Conservation (phyloP, 2,329 filamentous ascomycete species). For the Neonectria neomacrospora region DNA sequence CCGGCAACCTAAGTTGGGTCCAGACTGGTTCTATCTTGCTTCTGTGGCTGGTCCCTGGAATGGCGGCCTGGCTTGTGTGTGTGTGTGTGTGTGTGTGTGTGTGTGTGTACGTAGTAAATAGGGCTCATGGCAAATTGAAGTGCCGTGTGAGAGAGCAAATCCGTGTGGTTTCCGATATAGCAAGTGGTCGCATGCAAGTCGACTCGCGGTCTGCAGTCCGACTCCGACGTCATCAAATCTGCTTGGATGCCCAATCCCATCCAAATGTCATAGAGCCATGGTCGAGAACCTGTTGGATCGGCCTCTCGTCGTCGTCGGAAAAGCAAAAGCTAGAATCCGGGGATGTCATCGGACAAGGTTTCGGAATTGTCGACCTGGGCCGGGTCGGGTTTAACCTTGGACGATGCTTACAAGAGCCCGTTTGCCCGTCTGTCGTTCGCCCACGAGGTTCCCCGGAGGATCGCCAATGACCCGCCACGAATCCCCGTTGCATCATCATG, state of each 20-base stretch:
- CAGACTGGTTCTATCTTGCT: neutral
- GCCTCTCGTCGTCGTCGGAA: neutral
- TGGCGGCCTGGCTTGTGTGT: neutral
- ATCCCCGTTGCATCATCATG: constrained; percentile 15
- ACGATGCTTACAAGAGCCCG: neutral
- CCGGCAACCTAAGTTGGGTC: constrained; percentile 11
- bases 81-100: neutral
- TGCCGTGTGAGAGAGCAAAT: neutral
- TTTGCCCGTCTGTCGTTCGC: neutral
- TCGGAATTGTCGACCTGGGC: neutral
- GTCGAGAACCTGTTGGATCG: neutral
- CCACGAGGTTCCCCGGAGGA: neutral
- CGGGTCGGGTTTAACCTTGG: neutral
- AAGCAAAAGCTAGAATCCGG: neutral
- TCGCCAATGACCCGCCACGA: constrained; percentile 17
- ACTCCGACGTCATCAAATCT: neutral
- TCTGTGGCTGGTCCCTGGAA: neutral
- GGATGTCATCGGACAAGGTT: neutral
- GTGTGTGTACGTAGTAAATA: too few species aligned
- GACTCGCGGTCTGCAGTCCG: neutral
- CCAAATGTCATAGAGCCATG: neutral
- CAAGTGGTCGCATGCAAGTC: neutral
- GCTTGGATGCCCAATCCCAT: neutral
- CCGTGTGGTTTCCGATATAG: neutral
- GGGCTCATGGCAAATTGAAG: neutral